phyloP scores from a whole-genome alignment of 2,329 filamentous ascomycete genomes.

The Lasiodiplodia hormozganensis region DNA sequence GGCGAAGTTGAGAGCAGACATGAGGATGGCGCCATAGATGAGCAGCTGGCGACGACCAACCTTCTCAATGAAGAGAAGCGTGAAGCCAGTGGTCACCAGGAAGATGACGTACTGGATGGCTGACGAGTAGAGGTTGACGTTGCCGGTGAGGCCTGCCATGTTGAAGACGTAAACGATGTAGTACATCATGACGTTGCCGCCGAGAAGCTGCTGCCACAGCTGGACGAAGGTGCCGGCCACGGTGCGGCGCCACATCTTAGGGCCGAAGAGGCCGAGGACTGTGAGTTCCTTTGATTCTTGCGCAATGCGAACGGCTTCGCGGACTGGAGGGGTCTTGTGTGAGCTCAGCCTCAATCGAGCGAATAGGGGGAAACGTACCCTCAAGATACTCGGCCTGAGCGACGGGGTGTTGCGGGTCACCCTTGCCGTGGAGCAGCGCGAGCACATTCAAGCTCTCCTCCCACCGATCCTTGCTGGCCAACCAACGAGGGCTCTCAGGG shows the following conservation, averaged over 20 bases:
- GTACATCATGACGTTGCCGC: slow-evolving; percentile 47
- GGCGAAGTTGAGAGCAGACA: slow-evolving; percentile 67
- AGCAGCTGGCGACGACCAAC: slow-evolving; percentile 65
- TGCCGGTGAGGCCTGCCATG: slow-evolving; percentile 54
- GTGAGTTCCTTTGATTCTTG: slow-evolving; percentile 22
- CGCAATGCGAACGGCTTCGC: slow-evolving; percentile 28
- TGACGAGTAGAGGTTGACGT: slow-evolving; percentile 28
- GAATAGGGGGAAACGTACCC: slow-evolving; percentile 6
- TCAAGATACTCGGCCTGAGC: slow-evolving; percentile 70
- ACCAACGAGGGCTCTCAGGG: slow-evolving; percentile 68
- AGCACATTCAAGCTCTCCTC: slow-evolving; percentile 66
- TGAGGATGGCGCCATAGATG: slow-evolving; percentile 62
- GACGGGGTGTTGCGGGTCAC: slow-evolving; percentile 63
- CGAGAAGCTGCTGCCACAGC: slow-evolving; percentile 61
- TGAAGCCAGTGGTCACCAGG: slow-evolving; percentile 64
- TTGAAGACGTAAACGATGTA: slow-evolving; percentile 63
- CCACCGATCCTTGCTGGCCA: slow-evolving; percentile 71
- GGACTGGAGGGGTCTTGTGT: slow-evolving; percentile 4
- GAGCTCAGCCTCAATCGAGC: not conserved
- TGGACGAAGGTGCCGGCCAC: slow-evolving; percentile 63
- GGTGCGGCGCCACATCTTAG: slow-evolving; percentile 63
- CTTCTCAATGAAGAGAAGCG: slow-evolving; percentile 66
- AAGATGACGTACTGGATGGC: slow-evolving; percentile 71
- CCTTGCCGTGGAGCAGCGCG: slow-evolving; percentile 64
- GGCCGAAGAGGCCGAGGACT: slow-evolving; percentile 27